These are phyloP conservation scores for Fusarium sublunatum DNA, from an alignment of 2,329 filamentous ascomycete species.

Conservation along the genomic window DNA sequence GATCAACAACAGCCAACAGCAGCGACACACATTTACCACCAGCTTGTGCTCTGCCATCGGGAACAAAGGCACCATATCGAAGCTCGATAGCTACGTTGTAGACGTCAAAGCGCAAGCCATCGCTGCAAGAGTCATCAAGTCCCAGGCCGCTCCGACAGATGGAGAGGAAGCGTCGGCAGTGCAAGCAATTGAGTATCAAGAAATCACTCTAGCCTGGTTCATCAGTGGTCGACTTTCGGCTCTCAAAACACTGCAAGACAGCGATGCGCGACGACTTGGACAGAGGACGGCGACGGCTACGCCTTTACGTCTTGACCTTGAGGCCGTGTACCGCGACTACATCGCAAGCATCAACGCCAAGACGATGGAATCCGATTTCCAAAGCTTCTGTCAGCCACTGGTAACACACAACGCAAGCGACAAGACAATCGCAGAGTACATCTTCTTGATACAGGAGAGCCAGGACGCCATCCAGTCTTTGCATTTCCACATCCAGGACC, in stretches of 20 bases:
- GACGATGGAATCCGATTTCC: constrained; percentile 18
- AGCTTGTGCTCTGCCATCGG: rapidly evolving
- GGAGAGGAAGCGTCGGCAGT: background rate
- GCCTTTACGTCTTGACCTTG: constrained; percentile 16
- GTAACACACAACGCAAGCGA: constrained; percentile 13
- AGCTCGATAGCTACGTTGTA: constrained; percentile 15
- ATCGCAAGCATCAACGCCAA: constrained; percentile 24
- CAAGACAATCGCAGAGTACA: constrained; percentile 18
- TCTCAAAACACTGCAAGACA: constrained; percentile 5
- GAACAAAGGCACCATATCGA: rapidly evolving
- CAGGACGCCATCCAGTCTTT: constrained; percentile 7
- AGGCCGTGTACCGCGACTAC: constrained; percentile 5
- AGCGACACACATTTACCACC: constrained; percentile 1
- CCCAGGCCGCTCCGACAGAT: rapidly evolving
- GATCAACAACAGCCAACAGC: background rate
- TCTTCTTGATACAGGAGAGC: constrained; percentile 15
- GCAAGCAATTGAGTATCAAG: constrained; percentile 5
- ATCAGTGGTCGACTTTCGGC: constrained; percentile 1
- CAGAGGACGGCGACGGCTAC: background rate
- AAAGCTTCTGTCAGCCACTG: background rate
- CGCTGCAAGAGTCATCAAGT: constrained; percentile 11
- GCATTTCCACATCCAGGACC: constrained; percentile 20
- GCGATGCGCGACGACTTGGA: background rate
- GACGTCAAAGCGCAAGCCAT: constrained; percentile 13
- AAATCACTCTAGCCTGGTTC: constrained; percentile 27